phyloP scores from a whole-genome alignment of 208 protist genomes.

The Trypanosoma mega region DNA sequence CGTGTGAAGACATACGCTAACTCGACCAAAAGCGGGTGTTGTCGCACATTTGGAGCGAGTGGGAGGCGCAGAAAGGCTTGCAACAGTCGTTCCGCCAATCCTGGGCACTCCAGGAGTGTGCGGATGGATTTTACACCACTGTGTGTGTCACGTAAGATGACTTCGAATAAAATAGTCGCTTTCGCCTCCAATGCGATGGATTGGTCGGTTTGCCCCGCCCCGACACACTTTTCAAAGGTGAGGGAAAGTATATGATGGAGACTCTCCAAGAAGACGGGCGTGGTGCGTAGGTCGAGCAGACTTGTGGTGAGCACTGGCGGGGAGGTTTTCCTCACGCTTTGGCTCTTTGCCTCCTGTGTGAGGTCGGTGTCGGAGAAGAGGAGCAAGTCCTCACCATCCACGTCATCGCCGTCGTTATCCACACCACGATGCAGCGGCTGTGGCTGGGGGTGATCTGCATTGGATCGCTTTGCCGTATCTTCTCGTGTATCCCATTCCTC shows the following conservation, averaged over 20 bases:
- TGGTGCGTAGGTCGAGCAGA: constrained; percentile 41
- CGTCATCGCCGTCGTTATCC: neutral
- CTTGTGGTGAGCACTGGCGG: constrained; percentile 24
- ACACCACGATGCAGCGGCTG: too few relatives aligned
- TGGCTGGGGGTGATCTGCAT: too few relatives aligned
- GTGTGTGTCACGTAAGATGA: constrained; percentile 40
- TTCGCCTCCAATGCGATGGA: constrained; percentile 13
- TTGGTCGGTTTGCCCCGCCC: neutral
- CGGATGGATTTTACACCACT: constrained; percentile 32
- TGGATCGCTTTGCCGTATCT: too few relatives aligned
- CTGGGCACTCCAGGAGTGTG: constrained; percentile 14
- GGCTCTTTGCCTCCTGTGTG: too few relatives aligned
- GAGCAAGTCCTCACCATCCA: neutral
- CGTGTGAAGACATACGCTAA: constrained; percentile 57
- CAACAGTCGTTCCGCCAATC: constrained; percentile 33
- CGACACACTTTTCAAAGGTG: constrained; percentile 14
- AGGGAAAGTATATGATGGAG: constrained; percentile 26
- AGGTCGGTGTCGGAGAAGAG: neutral
- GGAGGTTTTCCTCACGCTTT: neutral
- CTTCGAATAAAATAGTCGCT: constrained; percentile 26
- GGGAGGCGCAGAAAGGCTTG: constrained; percentile 22
- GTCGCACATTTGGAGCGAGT: neutral
- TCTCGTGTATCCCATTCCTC: too few relatives aligned
- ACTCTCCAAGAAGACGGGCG: constrained; percentile 37
- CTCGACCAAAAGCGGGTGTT: constrained; percentile 51